phyloP scores from a whole-genome alignment of 352 stramenopile genomes.

The Detonula confervacea region DNA sequence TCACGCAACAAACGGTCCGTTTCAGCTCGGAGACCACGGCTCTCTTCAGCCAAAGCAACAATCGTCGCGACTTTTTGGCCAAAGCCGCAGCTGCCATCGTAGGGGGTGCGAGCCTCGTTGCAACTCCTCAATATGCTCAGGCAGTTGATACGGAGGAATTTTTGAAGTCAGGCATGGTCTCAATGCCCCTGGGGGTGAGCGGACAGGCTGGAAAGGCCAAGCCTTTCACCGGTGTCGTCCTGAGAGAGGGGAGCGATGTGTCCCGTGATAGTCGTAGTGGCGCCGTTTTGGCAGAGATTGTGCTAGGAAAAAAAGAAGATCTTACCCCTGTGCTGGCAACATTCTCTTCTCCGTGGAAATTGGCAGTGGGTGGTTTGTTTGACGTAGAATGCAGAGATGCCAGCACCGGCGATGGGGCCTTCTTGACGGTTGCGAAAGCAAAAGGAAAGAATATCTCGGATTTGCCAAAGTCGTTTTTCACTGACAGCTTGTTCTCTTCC shows the following conservation, averaged over 20 bases:
- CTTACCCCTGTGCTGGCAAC: slow-evolving; percentile 44
- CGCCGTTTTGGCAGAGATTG: slow-evolving; percentile 64
- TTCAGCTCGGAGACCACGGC: not conserved
- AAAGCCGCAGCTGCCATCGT: not conserved
- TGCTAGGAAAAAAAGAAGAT: slow-evolving; percentile 35
- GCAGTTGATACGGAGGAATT: slow-evolving; percentile 57
- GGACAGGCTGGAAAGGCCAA: slow-evolving; percentile 63
- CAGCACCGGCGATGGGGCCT: slow-evolving; percentile 60
- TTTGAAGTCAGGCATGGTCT: slow-evolving; percentile 54
- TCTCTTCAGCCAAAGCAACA: not conserved
- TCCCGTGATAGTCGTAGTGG: slow-evolving; percentile 42
- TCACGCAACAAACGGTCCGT: not conserved
- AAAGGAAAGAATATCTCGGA: slow-evolving; percentile 35
- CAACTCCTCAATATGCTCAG: not conserved
- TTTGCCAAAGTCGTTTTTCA: slow-evolving; percentile 62
- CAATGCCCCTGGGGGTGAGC: slow-evolving; percentile 61
- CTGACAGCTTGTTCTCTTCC: slow-evolving; percentile 50
- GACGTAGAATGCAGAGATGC: slow-evolving; percentile 71
- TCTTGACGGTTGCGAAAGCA: slow-evolving; percentile 51
- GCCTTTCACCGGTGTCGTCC: slow-evolving; percentile 57
- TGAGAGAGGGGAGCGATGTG: slow-evolving; percentile 65
- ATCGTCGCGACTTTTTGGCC: not conserved
- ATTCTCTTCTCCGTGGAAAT: slow-evolving; percentile 59
- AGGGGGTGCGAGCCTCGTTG: not conserved
- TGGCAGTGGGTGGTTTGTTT: slow-evolving; percentile 62